A percentile compares a stretch with the other conserved stretches of the same genome.
phyloP scores from a whole-genome alignment of 139 green algal genomes.

The Choricystis sp. region DNA sequence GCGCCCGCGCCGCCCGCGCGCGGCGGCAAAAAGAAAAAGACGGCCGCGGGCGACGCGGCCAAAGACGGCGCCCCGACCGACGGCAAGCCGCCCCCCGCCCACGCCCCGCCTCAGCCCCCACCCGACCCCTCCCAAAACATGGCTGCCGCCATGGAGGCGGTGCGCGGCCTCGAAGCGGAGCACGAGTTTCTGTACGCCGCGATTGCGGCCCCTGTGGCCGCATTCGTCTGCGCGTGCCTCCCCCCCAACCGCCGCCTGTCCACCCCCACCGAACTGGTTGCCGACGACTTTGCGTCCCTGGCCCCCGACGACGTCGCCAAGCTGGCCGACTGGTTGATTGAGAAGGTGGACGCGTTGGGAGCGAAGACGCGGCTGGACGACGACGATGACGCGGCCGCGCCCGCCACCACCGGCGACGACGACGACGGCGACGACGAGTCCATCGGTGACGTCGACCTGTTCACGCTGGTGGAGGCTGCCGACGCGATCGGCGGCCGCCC shows the following conservation, averaged over 20 bases:
- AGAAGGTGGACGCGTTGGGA: constrained; percentile 64
- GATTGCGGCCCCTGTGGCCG: constrained; percentile 41
- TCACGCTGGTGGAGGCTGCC: constrained; percentile 41
- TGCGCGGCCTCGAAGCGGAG: constrained; percentile 54
- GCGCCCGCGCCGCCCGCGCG: constrained; percentile 1
- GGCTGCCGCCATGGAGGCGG: constrained; percentile 46
- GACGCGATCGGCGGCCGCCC: constrained; percentile 16
- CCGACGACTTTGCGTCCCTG: constrained; percentile 65
- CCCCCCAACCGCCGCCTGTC: constrained; percentile 30
- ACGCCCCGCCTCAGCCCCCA: too few relatives aligned
- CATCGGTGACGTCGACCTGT: constrained; percentile 78
- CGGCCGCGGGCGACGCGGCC: constrained; percentile 28
- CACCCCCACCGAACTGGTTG: constrained; percentile 35
- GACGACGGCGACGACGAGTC: constrained; percentile 27
- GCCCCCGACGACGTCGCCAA: constrained; percentile 27
- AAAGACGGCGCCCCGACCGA: too few relatives aligned
- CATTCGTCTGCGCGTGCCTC: constrained; percentile 47
- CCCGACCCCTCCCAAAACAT: too few relatives aligned
- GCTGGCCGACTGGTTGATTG: constrained; percentile 66
- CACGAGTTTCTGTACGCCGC: constrained; percentile 57
- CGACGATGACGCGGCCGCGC: constrained; percentile 26
- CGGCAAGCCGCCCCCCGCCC: too few relatives aligned
- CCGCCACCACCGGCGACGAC: constrained; percentile 4
- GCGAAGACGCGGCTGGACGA: constrained; percentile 45
- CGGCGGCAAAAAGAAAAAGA: too few relatives aligned